Percentiles rank a stretch among this genome's conserved stretches.
phyloP scores from a whole-genome alignment of 805 yeast species.

The Brettanomyces custersianus region DNA sequence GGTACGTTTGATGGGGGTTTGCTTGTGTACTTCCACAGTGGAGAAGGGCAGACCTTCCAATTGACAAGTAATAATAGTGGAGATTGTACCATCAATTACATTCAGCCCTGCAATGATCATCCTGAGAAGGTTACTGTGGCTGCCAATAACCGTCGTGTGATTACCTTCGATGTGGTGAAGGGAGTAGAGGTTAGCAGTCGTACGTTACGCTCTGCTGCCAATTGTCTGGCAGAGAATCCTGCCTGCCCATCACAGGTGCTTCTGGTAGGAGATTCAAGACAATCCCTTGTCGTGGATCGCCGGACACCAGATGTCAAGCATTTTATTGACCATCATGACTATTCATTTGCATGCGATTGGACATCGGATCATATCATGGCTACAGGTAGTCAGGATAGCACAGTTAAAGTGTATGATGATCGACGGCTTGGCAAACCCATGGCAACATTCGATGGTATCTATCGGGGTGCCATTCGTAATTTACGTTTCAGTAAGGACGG shows the following conservation, averaged over 20 bases:
- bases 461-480: conserved; percentile 41
- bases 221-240: conserved; percentile 38
- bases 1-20: conserved; percentile 51
- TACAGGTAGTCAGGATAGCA: conserved; percentile 56
- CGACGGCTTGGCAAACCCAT: conserved; percentile 21
- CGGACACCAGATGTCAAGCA: conserved; percentile 14
- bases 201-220: conserved; percentile 38
- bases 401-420: conserved; percentile 44
- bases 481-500: conserved; percentile 40
- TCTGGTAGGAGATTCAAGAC: conserved; percentile 42
- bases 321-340: conserved; percentile 43
- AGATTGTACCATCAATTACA: conserved; percentile 47
- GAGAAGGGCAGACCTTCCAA: conserved; percentile 24
- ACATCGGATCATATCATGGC: conserved; percentile 24
- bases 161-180: conserved; percentile 30
- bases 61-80: conserved; percentile 30
- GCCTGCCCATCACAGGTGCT: conserved; percentile 28
- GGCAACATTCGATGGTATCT: conserved; percentile 12
- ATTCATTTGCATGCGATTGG: conserved; percentile 57
- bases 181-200: conserved; percentile 10
- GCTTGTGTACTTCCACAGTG: conserved; percentile 28
- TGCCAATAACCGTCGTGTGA: conserved; percentile 39
- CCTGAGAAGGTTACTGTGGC: conserved; percentile 31
- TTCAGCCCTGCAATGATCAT: conserved; percentile 12
- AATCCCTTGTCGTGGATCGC: conserved; percentile 36